Percentiles rank a stretch among this genome's conserved stretches.
Conservation (phyloP, 1,284 basidiomycete species). For the Rhodofomes roseus region DNA sequence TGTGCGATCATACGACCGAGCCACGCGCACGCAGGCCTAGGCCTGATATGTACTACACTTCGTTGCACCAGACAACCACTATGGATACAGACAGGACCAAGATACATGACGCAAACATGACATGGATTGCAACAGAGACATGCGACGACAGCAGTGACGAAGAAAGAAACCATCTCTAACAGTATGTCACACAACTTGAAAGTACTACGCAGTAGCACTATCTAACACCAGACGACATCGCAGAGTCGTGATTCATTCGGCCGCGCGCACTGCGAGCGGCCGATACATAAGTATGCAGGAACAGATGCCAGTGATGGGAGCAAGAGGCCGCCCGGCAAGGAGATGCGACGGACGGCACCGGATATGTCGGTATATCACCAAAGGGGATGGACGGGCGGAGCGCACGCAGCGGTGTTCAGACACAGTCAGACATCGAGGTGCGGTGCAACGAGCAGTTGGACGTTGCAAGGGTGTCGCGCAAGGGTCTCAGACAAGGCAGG, state of each 20-base stretch:
- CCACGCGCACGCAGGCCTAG: background rate
- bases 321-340: background rate
- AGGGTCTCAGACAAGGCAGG: background rate
- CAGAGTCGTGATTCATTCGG: background rate
- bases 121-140: background rate
- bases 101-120: background rate
- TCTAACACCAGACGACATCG: background rate
- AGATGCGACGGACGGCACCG: constrained; percentile 1
- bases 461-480: background rate
- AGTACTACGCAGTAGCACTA: too few relatives aligned
- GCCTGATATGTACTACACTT: background rate
- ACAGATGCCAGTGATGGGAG: background rate
- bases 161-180: too few relatives aligned
- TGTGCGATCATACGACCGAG: too few relatives aligned
- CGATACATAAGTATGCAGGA: background rate
- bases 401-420: too few relatives aligned
- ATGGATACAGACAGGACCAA: background rate
- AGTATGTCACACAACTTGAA: too few relatives aligned
- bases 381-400: too few relatives aligned
- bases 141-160: background rate
- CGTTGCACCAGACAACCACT: background rate
- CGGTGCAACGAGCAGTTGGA: background rate
- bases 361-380: background rate
- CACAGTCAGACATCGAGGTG: too few relatives aligned
- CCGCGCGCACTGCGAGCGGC: background rate